Conservation (phyloP, 1,284 basidiomycete species). For the Fistulinella cinereoalba region DNA sequence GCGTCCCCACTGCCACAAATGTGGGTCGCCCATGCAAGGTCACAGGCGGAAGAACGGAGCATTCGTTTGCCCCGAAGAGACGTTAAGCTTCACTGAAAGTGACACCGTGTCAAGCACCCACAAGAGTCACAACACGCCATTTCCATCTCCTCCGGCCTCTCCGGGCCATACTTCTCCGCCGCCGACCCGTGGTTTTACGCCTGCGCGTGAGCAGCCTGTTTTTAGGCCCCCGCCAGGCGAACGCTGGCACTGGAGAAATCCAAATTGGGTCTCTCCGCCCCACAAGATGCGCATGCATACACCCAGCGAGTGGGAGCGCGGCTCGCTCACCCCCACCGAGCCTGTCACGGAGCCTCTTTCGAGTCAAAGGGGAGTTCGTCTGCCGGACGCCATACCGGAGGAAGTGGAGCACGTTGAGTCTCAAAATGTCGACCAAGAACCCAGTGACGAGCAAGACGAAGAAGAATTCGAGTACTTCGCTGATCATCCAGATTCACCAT, state of each 20-base stretch:
- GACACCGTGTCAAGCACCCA: slow-evolving; percentile 8
- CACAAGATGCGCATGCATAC: slow-evolving; percentile 27
- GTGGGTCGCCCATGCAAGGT: slow-evolving; percentile 34
- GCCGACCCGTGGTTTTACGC: slow-evolving; percentile 16
- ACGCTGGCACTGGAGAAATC: slow-evolving; percentile 35
- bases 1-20: slow-evolving; percentile 35
- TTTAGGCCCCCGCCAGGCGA: slow-evolving; percentile 31
- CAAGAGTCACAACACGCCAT: slow-evolving; percentile 25
- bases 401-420: slow-evolving; percentile 14
- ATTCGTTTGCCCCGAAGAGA: slow-evolving; percentile 26
- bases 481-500: slow-evolving; percentile 16
- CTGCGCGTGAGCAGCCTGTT: slow-evolving; percentile 15
- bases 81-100: slow-evolving; percentile 14
- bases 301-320: slow-evolving; percentile 22
- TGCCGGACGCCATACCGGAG: slow-evolving; percentile 7
- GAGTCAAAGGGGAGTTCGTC: slow-evolving; percentile 1
- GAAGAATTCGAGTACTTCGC: slow-evolving; percentile 18
- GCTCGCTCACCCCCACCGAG: slow-evolving; percentile 32
- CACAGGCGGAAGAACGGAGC: slow-evolving; percentile 32
- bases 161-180: slow-evolving; percentile 15
- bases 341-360: slow-evolving; percentile 23
- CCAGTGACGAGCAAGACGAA: slow-evolving; percentile 4
- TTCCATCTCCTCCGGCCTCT: slow-evolving; percentile 32
- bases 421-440: slow-evolving; percentile 8
- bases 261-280: slow-evolving; percentile 36